Evolutionary conservation across 352 stramenopile species (phyloP), one percentile per base, ranked within the genome.

Genomic region (Phytophthora hibernalis): DNA sequence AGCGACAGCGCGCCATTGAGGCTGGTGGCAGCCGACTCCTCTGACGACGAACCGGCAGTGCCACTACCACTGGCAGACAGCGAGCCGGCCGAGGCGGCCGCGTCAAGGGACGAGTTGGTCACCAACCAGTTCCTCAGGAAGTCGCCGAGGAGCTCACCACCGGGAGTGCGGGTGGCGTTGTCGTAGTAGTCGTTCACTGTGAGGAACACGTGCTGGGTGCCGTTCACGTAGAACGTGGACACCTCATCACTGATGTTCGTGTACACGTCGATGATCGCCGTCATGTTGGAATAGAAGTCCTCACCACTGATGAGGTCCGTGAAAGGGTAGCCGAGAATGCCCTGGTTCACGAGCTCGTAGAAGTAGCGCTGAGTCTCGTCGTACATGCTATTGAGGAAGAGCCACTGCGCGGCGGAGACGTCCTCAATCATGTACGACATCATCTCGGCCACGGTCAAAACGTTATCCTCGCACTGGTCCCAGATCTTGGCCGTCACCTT

Each of bases 351-450:
- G 26, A 90, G 58, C 54, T 88, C 65, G 61, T 90, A 92, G 51
- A 90, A 92, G 59, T 80, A 78, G 24, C 83, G 83, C 67, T 92
- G 83, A 9, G 70, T 84, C 45, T 65, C 43, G 63, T 92, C 83
- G 57, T 66, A 73, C 70, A 83, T 88, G 42, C 78, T 88, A 74
- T 89, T 74, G 10, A 89, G 61, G 65, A 89, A 89, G 5, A 92
- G 62, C 83, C 83, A 92, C 50, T 89, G 68, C 49, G 70, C 76
- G 22, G 54, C 68, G 6, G 79, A 68, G 6, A 79, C 76, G 55
- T 74, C 54, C 42, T 85, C 57, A 57, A 91, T 77, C 65, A 91
- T 82, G 12, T 69, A 72, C 38, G 72, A 70, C 51, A 89, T 70
- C 35, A 92, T 71, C 30, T 91, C 73, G 0, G 59, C 61, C n/a